phyloP scores from a whole-genome alignment of 768 basidiomycete genomes.

The Tricholoma sp. region DNA sequence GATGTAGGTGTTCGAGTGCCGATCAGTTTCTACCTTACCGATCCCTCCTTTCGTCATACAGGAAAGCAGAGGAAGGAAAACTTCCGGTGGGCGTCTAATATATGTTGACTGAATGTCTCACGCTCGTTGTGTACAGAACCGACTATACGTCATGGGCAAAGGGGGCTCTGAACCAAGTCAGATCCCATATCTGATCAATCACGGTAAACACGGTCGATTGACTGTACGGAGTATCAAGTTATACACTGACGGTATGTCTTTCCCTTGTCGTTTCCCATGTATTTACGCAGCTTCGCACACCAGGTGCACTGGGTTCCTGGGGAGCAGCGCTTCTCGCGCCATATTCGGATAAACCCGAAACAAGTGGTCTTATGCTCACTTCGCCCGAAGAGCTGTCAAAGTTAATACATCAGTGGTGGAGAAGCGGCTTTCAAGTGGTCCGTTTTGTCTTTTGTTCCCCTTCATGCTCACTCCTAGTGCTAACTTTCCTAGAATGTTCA shows the following conservation, averaged over 20 bases:
- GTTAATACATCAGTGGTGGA: conserved; percentile 59
- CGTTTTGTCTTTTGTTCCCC: conserved; percentile 20
- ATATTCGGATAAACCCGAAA: conserved; percentile 75
- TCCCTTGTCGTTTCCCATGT: not conserved
- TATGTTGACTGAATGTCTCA: not conserved
- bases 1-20: conserved; percentile 35
- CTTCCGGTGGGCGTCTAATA: conserved; percentile 52
- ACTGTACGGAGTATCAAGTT: conserved; percentile 69
- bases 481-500: conserved; percentile 65
- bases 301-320: conserved; percentile 87
- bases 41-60: conserved; percentile 21
- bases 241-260: conserved; percentile 60
- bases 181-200: conserved; percentile 53
- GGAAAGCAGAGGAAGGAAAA: conserved; percentile 61
- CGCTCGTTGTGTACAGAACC: conserved; percentile 33
- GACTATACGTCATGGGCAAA: conserved; percentile 59
- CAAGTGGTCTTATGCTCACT: conserved; percentile 63
- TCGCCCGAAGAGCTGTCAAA: conserved; percentile 46
- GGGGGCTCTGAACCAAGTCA: conserved; percentile 41
- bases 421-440: conserved; percentile 82
- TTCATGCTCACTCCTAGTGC: not conserved
- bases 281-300: not conserved
- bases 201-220: conserved; percentile 50
- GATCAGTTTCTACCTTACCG: not conserved
- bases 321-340: conserved; percentile 86